Conservation (phyloP, 2,329 filamentous ascomycete species). For the Talaromyces sp. region DNA sequence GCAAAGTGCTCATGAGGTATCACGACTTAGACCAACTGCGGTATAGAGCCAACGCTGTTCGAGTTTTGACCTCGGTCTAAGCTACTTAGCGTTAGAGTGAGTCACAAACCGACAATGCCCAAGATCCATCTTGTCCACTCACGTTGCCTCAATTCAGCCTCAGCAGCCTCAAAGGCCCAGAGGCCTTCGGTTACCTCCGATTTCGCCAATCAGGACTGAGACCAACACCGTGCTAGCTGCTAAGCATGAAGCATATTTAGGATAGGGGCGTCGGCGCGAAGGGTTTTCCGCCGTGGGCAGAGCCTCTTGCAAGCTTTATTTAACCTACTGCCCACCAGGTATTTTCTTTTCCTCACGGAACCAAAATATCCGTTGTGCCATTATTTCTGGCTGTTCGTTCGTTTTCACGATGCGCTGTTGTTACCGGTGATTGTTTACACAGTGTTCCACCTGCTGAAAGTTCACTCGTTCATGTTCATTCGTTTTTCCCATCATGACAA, state of each 20-base stretch:
- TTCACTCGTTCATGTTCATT: not conserved
- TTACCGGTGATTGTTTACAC: not conserved
- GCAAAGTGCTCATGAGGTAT: not conserved
- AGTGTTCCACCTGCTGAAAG: not conserved
- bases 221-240: not conserved
- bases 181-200: not conserved
- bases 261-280: slow-evolving; percentile 1
- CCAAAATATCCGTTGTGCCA: not conserved
- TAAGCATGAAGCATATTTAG: not conserved
- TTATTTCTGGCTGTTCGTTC: not conserved
- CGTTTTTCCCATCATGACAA: not conserved
- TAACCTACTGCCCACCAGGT: not conserved
- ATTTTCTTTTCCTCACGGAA: not conserved
- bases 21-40: not conserved
- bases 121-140: not conserved
- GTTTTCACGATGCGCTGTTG: not conserved
- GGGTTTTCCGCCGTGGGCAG: not conserved
- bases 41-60: not conserved
- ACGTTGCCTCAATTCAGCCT: slow-evolving; percentile 10
- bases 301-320: slow-evolving; percentile 1
- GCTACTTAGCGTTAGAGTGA: not conserved
- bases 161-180: not conserved
- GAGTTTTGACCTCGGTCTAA: not conserved
- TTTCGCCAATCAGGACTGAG: slow-evolving; percentile 3
- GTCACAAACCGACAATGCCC: not conserved